A percentile compares a stretch with the other conserved stretches of the same genome.
Conservation (phyloP, 768 basidiomycete genomes). For the Pleurotus ostreatus region DNA sequence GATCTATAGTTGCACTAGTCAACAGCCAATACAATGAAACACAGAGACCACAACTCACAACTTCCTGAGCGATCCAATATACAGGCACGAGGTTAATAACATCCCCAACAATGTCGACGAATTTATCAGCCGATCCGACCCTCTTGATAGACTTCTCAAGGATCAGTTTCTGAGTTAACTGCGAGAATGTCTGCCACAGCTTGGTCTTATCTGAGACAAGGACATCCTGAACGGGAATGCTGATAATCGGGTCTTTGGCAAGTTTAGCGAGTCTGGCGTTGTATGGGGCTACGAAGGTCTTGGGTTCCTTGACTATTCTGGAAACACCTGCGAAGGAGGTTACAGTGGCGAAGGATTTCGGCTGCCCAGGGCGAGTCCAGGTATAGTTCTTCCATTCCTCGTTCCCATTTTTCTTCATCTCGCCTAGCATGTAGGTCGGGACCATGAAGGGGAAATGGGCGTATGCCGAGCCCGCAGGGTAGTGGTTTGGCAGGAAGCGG, state of each 20-base stretch:
- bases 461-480: conserved; percentile 59
- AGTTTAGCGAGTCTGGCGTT: conserved; percentile 26
- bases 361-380: conserved; percentile 48
- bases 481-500: conserved; percentile 66
- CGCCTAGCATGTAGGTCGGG: conserved; percentile 43
- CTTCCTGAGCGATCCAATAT: conserved; percentile 53
- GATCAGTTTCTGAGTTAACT: conserved; percentile 30
- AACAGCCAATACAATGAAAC: neutral
- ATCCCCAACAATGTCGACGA: conserved; percentile 61
- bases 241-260: conserved; percentile 12
- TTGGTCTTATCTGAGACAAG: conserved; percentile 16
- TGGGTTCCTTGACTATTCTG: conserved; percentile 25
- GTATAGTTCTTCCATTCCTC: conserved; percentile 42
- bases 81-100: conserved; percentile 63
- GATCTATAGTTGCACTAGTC: conserved; percentile 24
- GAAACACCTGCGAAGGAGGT: conserved; percentile 29
- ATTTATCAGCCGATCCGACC: conserved; percentile 21
- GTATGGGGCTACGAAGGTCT: conserved; percentile 28
- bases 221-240: conserved; percentile 15
- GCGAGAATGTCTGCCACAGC: conserved; percentile 26
- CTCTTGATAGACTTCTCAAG: conserved; percentile 28
- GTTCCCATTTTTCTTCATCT: conserved; percentile 28
- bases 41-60: conserved; percentile 37
- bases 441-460: conserved; percentile 81
- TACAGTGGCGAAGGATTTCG: conserved; percentile 21